Conservation (phyloP, 306 rosid species). For the Prunus persica region Prunus_persica_NCBIv2 NC_034012.1:8851001-8851500, state of each 20-base stretch:
- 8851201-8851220: slow-evolving; percentile 63
- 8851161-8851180: slow-evolving; percentile 67
- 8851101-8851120: slow-evolving; percentile 76
- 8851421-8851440: slow-evolving; percentile 96
- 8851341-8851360: slow-evolving; percentile 99
- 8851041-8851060: slow-evolving; percentile 99
- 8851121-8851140: slow-evolving; percentile 69
- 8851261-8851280: slow-evolving; percentile 56
- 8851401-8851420: slow-evolving; percentile 89
- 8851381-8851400: slow-evolving; percentile 87
- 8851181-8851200: slow-evolving; percentile 69
- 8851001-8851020: slow-evolving; percentile 88
- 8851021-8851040: slow-evolving; percentile 93
- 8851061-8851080: slow-evolving; percentile 89
- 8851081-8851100: slow-evolving; percentile 81
- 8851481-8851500: slow-evolving; percentile 99
- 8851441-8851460: slow-evolving; percentile 97
- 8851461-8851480: slow-evolving; percentile 96
- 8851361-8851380: slow-evolving; percentile 94
- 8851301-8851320: slow-evolving; percentile 82
- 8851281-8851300: slow-evolving; percentile 86
- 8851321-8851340: slow-evolving; percentile 74
- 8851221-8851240: slow-evolving; percentile 59
- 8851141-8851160: slow-evolving; percentile 61
- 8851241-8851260: slow-evolving; percentile 75